Percentiles rank a stretch among this genome's conserved stretches.
Evolutionary conservation across 2,329 filamentous ascomycete genomes (phyloP).

Genomic region (Tolypocladium ovalisporum): DNA sequence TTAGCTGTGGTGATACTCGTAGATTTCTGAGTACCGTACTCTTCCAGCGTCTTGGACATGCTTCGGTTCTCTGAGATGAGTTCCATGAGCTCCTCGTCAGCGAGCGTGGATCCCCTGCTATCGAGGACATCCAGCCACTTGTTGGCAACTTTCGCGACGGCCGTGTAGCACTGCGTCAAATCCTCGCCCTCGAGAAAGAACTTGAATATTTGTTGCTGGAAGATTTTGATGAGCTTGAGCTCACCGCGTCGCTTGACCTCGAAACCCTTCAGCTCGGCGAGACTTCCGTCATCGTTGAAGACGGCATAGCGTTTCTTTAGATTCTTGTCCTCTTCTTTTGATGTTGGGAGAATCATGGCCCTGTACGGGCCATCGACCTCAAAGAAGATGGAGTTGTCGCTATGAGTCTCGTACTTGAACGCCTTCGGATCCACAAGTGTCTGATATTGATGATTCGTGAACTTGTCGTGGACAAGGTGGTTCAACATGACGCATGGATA

Average conservation of each 20-base stretch:
- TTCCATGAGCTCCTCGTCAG: constrained; percentile 95
- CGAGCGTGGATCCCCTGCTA: constrained; percentile 76
- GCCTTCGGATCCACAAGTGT: constrained; percentile 67
- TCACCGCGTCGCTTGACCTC: constrained; percentile 96
- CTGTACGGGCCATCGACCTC: constrained; percentile 97
- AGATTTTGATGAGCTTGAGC: constrained; percentile 98
- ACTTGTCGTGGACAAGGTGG: constrained; percentile 85
- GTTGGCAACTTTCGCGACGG: constrained; percentile 91
- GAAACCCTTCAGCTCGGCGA: constrained; percentile 94
- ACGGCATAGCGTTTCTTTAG: constrained; percentile 98
- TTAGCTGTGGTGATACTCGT: constrained; percentile 98
- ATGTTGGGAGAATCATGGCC: constrained; percentile 94
- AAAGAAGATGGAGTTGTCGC: constrained; percentile 99
- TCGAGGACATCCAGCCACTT: constrained; percentile 93
- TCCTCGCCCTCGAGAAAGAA: constrained; percentile 93
- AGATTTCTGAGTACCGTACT: constrained; percentile 92
- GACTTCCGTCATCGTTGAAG: constrained; percentile 93
- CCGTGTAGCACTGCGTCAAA: constrained; percentile 75
- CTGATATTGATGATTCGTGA: constrained; percentile 97
- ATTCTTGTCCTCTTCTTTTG: constrained; percentile 98
- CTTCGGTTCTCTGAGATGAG: constrained; percentile 99
- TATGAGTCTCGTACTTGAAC: constrained; percentile 91
- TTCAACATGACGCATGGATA: constrained; percentile 99
- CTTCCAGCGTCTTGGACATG: constrained; percentile 94
- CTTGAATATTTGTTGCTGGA: constrained; percentile 98